These are phyloP conservation scores for Microstegium vimineum DNA, from an alignment of 176 grass and related monocot genomes.

Conservation along the genomic window DNA sequence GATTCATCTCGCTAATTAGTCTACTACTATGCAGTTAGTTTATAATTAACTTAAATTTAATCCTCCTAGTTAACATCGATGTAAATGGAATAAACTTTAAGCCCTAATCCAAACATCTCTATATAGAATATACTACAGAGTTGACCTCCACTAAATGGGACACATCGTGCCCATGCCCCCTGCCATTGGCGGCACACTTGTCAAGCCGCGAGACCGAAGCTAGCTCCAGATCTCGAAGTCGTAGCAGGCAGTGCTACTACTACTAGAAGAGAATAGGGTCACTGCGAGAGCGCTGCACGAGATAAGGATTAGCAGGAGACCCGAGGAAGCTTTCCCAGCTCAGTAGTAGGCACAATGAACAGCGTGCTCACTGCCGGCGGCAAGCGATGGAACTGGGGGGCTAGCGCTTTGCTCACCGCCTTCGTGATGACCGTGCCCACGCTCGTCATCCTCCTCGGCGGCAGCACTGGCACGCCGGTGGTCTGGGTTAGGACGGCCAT, in stretches of 20 bases:
- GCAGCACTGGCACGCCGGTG: background rate
- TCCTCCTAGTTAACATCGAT: too few relatives aligned
- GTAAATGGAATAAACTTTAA: too few relatives aligned
- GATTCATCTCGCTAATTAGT: too few relatives aligned
- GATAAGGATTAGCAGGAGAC: background rate
- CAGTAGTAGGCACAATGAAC: background rate
- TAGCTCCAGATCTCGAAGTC: background rate
- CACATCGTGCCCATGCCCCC: too few relatives aligned
- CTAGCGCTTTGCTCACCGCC: background rate
- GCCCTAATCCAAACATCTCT: too few relatives aligned
- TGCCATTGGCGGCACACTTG: background rate
- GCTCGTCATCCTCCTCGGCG: constrained; percentile 15
- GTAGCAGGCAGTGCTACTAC: background rate
- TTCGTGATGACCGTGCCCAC: background rate
- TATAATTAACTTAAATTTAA: too few relatives aligned
- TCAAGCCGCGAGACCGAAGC: background rate
- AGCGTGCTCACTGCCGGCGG: constrained; percentile 3
- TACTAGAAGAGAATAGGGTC: background rate
- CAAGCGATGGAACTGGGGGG: background rate
- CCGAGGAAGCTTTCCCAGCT: background rate
- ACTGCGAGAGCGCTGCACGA: background rate
- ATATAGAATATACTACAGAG: too few relatives aligned
- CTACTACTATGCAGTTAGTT: too few relatives aligned
- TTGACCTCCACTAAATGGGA: background rate
- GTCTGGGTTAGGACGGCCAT: constrained; percentile 16